Base-by-base conservation (phyloP, 306 rosid species). In the Trifolium repens region DNA sequence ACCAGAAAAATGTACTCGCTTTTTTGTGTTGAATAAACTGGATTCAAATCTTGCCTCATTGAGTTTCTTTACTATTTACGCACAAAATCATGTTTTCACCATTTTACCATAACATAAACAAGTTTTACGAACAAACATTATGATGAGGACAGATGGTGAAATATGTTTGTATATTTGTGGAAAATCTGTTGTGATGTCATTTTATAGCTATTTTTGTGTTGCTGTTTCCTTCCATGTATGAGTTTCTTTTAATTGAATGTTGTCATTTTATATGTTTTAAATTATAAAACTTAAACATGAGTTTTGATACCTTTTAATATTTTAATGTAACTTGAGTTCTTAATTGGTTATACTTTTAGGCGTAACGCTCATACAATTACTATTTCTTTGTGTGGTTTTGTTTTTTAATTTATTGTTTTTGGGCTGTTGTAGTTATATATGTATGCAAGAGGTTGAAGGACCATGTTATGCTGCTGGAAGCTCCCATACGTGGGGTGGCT, bases 401-500 rank as follows among this genome's bases (percentile, higher is more conserved):
- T 14, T 68, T 46, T 11, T 19, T 11, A 32, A 14, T 40, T 40
- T 54, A 1, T 50, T 11, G 17, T 59, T 54, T 43, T 71, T 19
- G 63, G 54, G 27, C 52, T 53, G 40, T 67, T 84, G 83, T 81
- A 94, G 98, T 94, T 67, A 14, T 90, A 82, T 81, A 80, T 78
- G 91, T 92, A 76, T 94, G 99, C 79, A 89, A 73, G 90, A 87
- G 83, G 87, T 79, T 94, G 43, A 94, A 87, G 79, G 98, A 90
- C 50, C 91, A 76, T 69, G 96, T 90, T 60, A 13, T 87, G 83
- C 67, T 87, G 76, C 89, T 92, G 82, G 90, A 85, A 61, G 87
- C 91, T n/a, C 99, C 99, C 22, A 74, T 94, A 5, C 85, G 92
- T 3, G 99, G 98, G 19, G 93, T 92, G 73, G 96, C 88, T 76